Base-by-base conservation (phyloP, 2,329 filamentous ascomycete species). In the Botrytis deweyae region DNA sequence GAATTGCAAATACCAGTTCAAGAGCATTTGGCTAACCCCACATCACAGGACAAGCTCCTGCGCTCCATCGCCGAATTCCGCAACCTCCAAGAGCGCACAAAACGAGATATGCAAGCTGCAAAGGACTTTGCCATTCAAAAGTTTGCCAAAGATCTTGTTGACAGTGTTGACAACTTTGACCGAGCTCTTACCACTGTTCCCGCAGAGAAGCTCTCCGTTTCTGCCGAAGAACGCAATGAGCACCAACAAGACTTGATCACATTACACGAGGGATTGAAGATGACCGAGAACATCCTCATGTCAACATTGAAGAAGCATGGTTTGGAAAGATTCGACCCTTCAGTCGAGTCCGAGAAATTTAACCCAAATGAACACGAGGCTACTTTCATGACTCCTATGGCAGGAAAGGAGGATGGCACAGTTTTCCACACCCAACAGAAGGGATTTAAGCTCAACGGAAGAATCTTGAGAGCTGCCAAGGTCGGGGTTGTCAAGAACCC, bases 311-410 rank as follows among this genome's bases (percentile, higher is more conserved):
- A 93, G 86, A 98, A 97, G 87, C 96, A 99, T 84, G 96, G 96
- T 73, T 87, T 99, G 76, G 93, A 97, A 87, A 88, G 95, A 78
- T 93, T 97, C 82, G 90, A 95, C 82, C 95, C 96, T 29, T 84
- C 83, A 73, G 86, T 85, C 52, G 85, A 89, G 77, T 88, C 90
- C 79, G 92, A 96, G 82, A 94, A 93, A 84, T 99, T 99, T 87
- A 92, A 99, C 86, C 95, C 96, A 78, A 98, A 98, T 84, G 88
- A 93, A 84, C 96, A 98, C 83, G 96, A 99, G 87, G 96, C 96
- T 55, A 96, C 93, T 36, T 98, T 98, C 85, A 95, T 97, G 91
- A 90, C 93, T 16, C 93, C 94, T 62, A 90, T 94, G 86, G 88
- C 91, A 71, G 94, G 90, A 78, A 97, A 97, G 87, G 92, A 97